phyloP scores from a whole-genome alignment of 1,284 basidiomycete genomes.

The Peniophora sp. region DNA sequence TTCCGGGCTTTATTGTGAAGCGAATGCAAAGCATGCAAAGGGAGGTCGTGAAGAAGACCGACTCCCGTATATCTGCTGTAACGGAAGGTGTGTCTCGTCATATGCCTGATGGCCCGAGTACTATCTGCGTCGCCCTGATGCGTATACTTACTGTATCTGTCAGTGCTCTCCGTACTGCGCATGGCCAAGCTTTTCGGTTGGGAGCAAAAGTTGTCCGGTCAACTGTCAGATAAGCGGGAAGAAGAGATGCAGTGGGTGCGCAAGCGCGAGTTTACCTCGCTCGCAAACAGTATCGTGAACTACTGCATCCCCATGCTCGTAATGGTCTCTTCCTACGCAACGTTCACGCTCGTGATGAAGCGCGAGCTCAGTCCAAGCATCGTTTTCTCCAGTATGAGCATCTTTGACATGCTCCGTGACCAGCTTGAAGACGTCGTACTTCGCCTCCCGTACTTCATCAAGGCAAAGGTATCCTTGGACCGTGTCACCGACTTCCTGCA shows the following conservation, averaged over 20 bases:
- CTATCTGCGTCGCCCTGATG: neutral
- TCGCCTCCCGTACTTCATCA: constrained; percentile 23
- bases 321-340: constrained; percentile 8
- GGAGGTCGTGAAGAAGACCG: constrained; percentile 29
- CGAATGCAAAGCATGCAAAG: constrained; percentile 21
- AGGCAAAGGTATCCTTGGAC: constrained; percentile 38
- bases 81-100: constrained; percentile 40
- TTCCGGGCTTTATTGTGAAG: constrained; percentile 28
- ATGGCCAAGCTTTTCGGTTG: constrained; percentile 59
- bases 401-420: constrained; percentile 28
- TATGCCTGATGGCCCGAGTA: too few relatives aligned
- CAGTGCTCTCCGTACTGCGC: constrained; percentile 33
- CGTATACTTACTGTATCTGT: constrained; percentile 1
- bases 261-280: constrained; percentile 31
- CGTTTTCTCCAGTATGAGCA: constrained; percentile 30
- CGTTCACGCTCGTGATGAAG: constrained; percentile 14
- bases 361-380: constrained; percentile 24
- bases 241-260: constrained; percentile 44
- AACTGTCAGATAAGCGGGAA: constrained; percentile 40
- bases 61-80: constrained; percentile 40
- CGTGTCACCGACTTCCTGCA: constrained; percentile 39
- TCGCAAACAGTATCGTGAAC: constrained; percentile 30
- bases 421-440: constrained; percentile 23
- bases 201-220: constrained; percentile 38
- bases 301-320: constrained; percentile 46